Conservation (phyloP, 768 basidiomycete genomes). For the Hebeloma cylindrosporum region DNA sequence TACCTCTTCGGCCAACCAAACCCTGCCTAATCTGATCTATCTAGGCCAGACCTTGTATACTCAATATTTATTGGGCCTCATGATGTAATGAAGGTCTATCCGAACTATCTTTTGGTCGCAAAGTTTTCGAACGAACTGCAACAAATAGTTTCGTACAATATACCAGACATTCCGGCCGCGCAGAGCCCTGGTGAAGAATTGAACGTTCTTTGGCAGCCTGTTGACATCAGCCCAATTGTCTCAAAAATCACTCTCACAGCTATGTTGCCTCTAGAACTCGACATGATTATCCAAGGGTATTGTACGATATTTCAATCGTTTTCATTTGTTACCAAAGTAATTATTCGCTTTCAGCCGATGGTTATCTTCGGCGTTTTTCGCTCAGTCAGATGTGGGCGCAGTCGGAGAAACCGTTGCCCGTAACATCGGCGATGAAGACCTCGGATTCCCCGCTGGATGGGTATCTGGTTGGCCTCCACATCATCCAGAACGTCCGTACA, state of each 20-base stretch:
- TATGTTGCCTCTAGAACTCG: conserved; percentile 56
- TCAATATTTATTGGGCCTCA: conserved; percentile 19
- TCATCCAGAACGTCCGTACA: conserved; percentile 56
- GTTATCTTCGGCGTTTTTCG: conserved; percentile 46
- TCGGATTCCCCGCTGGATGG: conserved; percentile 52
- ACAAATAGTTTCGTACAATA: conserved; percentile 13
- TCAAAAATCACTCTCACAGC: conserved; percentile 29
- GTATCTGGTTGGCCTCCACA: conserved; percentile 48
- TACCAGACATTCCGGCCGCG: conserved; percentile 6
- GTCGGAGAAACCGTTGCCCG: conserved; percentile 17
- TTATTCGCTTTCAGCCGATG: conserved; percentile 44
- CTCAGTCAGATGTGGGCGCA: conserved; percentile 38
- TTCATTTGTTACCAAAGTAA: conserved; percentile 8
- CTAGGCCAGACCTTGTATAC: conserved; percentile 23
- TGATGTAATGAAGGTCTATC: conserved; percentile 24
- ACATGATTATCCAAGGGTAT: conserved; percentile 61
- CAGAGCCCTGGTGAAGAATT: conserved; percentile 6
- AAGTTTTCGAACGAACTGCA: conserved; percentile 7
- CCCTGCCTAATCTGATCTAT: background rate
- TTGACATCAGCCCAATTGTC: background rate
- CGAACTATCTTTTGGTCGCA: conserved; percentile 13
- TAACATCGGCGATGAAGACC: conserved; percentile 29
- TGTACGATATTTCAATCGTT: conserved; percentile 35
- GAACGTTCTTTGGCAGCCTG: conserved; percentile 29
- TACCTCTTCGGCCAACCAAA: conserved; percentile 3